Evolutionary conservation across 2,329 filamentous ascomycete species (phyloP), one percentile per base, ranked within the genome.

Genomic region (Fusarium longipes): DNA sequence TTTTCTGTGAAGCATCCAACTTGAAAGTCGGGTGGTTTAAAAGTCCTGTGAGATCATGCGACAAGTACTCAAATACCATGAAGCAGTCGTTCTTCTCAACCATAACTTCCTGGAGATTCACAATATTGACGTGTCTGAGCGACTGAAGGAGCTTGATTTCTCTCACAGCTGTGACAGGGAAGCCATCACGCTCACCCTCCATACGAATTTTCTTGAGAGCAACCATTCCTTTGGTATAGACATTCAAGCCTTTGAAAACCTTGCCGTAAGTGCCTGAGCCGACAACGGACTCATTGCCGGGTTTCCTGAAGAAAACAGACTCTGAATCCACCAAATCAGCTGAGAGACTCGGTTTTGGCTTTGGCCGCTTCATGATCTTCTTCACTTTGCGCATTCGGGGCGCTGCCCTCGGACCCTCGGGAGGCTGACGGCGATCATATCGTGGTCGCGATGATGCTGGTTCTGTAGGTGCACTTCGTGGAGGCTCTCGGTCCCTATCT

Each of bases 41-140:
- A 30, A 99, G 83, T 15, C 96, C 96, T 4, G 96, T 99, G 63
- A 99, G 83, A 77, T 99, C 96, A 77, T 99, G 96, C 2, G 96
- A 95, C 30, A 98, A 85, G 76, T 99, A 99, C 77, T 99, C 96
- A 69, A 99, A 99, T 5, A 99, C 96, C 96, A 99, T 99, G 80
- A 97, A 99, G 78, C 96, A 99, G 79, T 98, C 94, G 71, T 98
- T 98, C 76, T 91, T 92, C 80, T 99, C 96, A 3, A 99, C 96
- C 96, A 99, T 99, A 69, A 96, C 93, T 80, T 97, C 93, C 68
- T 92, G 88, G 18, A 97, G 82, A 38, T 89, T 89, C 57, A 97
- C 93, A 49, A 97, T 89, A 73, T 96, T 97, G 60, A 84, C 81
- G 73, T 97, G 93, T 65, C 90, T 89, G 22, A 97, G 83, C 5